Evolutionary conservation across 306 rosid species (phyloP).

Genomic region (Citrullus mucosospermus): DNA sequence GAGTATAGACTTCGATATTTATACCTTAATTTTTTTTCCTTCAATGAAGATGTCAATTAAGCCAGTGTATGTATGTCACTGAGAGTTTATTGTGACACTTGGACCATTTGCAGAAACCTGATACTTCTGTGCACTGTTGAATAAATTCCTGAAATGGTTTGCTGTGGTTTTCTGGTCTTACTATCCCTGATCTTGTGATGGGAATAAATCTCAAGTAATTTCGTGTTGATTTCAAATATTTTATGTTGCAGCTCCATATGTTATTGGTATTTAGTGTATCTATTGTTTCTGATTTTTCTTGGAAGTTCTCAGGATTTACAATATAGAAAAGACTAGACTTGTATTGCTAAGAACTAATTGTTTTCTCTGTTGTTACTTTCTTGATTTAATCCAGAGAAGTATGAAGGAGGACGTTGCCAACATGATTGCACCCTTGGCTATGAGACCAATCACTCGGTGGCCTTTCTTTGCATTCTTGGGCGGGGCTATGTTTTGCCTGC

Average conservation of each 20-base stretch:
- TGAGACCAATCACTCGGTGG: constrained; percentile 90
- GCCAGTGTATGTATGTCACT: not conserved
- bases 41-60: not conserved
- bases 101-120: not conserved
- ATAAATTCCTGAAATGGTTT: not conserved
- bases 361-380: not conserved
- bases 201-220: not conserved
- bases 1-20: not conserved
- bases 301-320: not conserved
- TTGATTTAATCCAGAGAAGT: constrained; percentile 34
- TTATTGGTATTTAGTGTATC: not conserved
- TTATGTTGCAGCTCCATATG: not conserved
- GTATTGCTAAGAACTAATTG: not conserved
- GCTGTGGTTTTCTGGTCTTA: not conserved
- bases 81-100: not conserved
- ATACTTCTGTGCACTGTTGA: not conserved
- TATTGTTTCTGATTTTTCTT: not conserved
- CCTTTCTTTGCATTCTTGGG: constrained; percentile 86
- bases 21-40: not conserved
- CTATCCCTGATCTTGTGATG: not conserved
- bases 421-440: constrained; percentile 60
- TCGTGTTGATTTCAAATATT: not conserved
- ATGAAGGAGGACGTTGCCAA: constrained; percentile 71
- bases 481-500: constrained; percentile 96
- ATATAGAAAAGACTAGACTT: not conserved